Evolutionary conservation across 2,329 filamentous ascomycete genomes (phyloP), one percentile per base, ranked within the genome.

Genomic region (Curvularia spicifera): DNA sequence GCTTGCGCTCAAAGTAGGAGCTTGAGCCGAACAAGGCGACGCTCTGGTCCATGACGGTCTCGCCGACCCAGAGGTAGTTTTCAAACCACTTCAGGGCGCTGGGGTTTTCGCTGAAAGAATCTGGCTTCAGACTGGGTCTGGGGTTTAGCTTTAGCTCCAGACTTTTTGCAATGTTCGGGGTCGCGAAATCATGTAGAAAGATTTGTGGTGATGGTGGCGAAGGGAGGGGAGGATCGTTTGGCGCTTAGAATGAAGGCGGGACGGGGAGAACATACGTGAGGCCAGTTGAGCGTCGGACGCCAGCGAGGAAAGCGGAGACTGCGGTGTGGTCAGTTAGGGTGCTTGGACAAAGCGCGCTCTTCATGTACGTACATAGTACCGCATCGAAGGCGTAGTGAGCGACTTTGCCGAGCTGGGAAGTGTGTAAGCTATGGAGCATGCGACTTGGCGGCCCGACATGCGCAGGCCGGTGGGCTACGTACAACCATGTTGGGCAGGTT

Each of bases 21-120:
- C 91, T 96, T 48, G 90, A 89, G 42, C 92, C 90, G 76, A 97
- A 91, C 56, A 98, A 86, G 40, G 93, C 93, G 31, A 98, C 92
- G 29, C 93, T 96, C 81, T 96, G 91, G 78, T 99, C 95, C 93
- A 99, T 96, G 65, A 97, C 91, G 87, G 93, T 97, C 82, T 99
- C 95, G 70, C 95, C 95, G 18, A 97, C 89, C 63, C 92, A 92
- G 43, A 98, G 87, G 78, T 98, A 98, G 76, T 90, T 94, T 73
- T 94, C 90, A 67, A 98, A 87, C 93, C 93, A 98, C 73, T 88
- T 89, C 76, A 90, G 89, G 68, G 95, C 79, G 63, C 93, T 89
- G 76, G 91, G 91, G 78, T 88, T 94, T 57, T 96, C 91, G 75
- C 89, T 85, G 72, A 97, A 85, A 69, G 89, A 88, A 66, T 97